These are phyloP conservation scores for Trichoderma gamsii DNA, from an alignment of 495 filamentous ascomycete species.

Conservation along the genomic window DNA sequence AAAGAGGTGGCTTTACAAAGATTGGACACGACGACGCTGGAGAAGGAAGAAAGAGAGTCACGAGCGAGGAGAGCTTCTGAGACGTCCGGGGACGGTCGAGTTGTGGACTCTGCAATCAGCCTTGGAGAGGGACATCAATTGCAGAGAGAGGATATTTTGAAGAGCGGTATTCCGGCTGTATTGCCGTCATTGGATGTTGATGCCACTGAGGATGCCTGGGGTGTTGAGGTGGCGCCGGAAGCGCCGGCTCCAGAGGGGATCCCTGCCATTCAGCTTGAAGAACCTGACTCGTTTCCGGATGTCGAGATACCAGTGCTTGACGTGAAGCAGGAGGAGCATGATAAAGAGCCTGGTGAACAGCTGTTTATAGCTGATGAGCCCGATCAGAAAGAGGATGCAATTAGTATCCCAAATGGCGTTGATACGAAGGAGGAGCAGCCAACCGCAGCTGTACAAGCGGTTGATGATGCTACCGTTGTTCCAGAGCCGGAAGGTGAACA, in stretches of 20 bases:
- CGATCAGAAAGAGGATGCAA: neutral
- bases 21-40: neutral
- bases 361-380: neutral
- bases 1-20: neutral
- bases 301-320: neutral
- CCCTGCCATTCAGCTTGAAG: slow-evolving; percentile 1
- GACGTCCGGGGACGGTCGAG: neutral
- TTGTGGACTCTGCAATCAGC: slow-evolving; percentile 7
- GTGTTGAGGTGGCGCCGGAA: neutral
- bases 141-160: neutral
- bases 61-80: neutral
- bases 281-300: neutral
- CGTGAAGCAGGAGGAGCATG: neutral
- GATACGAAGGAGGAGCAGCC: neutral
- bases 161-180: neutral
- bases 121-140: neutral
- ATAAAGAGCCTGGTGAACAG: neutral
- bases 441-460: neutral
- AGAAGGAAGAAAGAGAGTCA: neutral
- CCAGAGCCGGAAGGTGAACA: neutral
- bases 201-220: neutral
- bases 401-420: neutral
- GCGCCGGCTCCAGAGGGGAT: neutral
- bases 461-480: neutral
- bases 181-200: neutral